phyloP scores from a whole-genome alignment of 2,329 filamentous ascomycete genomes.

The Sporothrix pallida region DNA sequence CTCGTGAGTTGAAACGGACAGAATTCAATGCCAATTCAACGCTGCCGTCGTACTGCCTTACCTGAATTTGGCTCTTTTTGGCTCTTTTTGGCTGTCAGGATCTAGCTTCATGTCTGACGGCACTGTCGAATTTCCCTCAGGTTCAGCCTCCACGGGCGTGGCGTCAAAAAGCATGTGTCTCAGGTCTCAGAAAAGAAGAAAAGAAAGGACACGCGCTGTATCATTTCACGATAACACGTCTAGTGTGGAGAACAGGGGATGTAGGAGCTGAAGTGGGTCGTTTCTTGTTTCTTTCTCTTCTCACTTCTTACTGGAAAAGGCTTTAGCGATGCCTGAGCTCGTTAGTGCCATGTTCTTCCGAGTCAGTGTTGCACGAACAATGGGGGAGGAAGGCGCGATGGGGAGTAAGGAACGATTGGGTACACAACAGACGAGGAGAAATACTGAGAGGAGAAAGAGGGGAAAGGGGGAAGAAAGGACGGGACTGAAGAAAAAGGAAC shows the following conservation, averaged over 20 bases:
- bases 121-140: conserved; percentile 26
- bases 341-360: neutral
- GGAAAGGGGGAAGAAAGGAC: neutral
- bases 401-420: neutral
- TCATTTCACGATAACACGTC: neutral
- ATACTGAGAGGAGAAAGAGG: neutral
- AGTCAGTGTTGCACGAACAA: conserved; percentile 17
- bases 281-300: neutral
- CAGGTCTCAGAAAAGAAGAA: conserved; percentile 2
- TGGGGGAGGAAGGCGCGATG: neutral
- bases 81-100: conserved; percentile 4
- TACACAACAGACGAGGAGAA: conserved; percentile 12
- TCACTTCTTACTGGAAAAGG: neutral
- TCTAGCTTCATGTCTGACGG: neutral
- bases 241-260: conserved; percentile 18
- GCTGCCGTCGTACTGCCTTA: neutral
- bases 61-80: neutral
- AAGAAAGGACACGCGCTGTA: neutral
- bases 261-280: conserved; percentile 20
- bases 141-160: conserved; percentile 28
- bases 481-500: neutral
- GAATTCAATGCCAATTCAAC: neutral
- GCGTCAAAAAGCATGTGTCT: conserved; percentile 7
- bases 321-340: conserved; percentile 6
- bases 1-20: conserved; percentile 4